Evolutionary conservation across 768 basidiomycete species (phyloP).

Genomic region (Boletus rubropictus): DNA sequence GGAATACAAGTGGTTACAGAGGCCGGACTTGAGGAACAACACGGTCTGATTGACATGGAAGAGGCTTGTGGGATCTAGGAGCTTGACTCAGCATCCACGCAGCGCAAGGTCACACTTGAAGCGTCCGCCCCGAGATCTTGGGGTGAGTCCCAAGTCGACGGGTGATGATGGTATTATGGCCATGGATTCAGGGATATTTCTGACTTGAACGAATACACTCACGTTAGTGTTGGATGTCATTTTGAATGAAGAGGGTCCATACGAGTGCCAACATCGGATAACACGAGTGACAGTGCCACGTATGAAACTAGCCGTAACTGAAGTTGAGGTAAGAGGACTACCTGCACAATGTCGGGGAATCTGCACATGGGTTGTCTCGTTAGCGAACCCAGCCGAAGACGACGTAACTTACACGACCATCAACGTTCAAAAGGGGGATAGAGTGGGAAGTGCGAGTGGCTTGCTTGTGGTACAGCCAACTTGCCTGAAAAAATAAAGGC

Average conservation of each 20-base stretch:
- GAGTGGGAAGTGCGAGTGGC: background rate
- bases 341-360: background rate
- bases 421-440: constrained; percentile 2
- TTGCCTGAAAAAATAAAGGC: background rate
- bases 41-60: background rate
- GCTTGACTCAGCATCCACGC: background rate
- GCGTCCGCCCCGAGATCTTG: background rate
- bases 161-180: background rate
- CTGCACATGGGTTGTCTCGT: background rate
- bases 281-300: background rate
- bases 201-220: background rate
- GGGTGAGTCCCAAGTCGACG: background rate
- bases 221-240: background rate
- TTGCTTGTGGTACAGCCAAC: background rate
- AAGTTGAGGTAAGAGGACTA: background rate
- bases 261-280: background rate
- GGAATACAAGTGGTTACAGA: background rate
- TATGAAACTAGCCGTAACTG: background rate
- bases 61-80: background rate
- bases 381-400: constrained; percentile 1
- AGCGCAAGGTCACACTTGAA: background rate
- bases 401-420: background rate
- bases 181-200: background rate
- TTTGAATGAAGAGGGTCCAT: background rate
- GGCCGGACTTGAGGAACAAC: background rate